These are phyloP conservation scores for Aspergillus alliaceus DNA, from an alignment of 2,329 filamentous ascomycete species.

Conservation along the genomic window DNA sequence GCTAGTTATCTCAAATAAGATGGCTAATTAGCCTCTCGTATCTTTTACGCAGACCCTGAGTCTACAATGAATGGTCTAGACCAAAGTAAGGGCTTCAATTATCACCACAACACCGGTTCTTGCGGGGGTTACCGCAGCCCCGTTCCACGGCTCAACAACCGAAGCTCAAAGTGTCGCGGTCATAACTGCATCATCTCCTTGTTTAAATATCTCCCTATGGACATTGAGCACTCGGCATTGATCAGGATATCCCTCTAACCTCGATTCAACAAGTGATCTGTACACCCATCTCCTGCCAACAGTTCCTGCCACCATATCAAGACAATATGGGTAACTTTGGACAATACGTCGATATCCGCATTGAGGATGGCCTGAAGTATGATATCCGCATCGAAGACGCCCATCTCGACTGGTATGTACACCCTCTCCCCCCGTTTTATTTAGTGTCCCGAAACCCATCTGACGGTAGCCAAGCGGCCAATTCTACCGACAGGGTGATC, in stretches of 20 bases:
- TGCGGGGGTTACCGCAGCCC: not conserved
- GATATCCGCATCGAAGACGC: constrained; percentile 15
- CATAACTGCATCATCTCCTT: not conserved
- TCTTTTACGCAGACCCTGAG: no score
- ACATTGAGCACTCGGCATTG: no score
- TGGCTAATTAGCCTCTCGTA: no score
- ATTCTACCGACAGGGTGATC: constrained; percentile 11
- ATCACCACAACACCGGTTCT: no score
- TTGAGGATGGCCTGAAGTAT: constrained; percentile 13
- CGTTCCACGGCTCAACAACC: not conserved
- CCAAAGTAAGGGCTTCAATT: no score
- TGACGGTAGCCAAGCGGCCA: constrained; percentile 7
- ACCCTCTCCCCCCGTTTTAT: not conserved
- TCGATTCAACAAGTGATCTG: no score
- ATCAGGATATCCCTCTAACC: not conserved
- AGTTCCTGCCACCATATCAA: no score
- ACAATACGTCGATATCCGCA: constrained; percentile 7
- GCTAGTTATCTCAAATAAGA: no score
- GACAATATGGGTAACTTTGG: not conserved
- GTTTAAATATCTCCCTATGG: not conserved
- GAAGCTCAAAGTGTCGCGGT: not conserved
- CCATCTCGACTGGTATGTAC: constrained; percentile 10
- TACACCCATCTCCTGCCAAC: no score
- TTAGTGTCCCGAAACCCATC: no score
- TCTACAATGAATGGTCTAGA: no score